phyloP scores from a whole-genome alignment of 2,329 filamentous ascomycete species.

The Phyllosticta ampelicida region DNA sequence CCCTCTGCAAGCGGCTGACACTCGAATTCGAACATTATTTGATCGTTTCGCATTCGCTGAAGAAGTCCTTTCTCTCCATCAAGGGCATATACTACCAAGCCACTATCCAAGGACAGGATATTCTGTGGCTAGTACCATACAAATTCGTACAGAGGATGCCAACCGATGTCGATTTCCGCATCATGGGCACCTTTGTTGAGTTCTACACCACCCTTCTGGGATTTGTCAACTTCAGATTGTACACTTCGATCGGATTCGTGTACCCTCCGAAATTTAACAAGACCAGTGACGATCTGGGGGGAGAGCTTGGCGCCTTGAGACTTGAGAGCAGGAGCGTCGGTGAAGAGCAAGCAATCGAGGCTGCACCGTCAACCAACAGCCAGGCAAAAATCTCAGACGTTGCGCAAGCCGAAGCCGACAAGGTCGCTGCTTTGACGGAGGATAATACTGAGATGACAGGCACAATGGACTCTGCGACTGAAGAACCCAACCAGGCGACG shows the following conservation, averaged over 20 bases:
- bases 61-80: slow-evolving; percentile 95
- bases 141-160: slow-evolving; percentile 93
- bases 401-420: slow-evolving; percentile 40
- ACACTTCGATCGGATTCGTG: slow-evolving; percentile 80
- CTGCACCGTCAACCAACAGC: slow-evolving; percentile 15
- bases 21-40: slow-evolving; percentile 98
- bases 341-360: slow-evolving; percentile 17
- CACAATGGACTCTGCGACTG: slow-evolving; percentile 24
- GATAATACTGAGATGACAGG: slow-evolving; percentile 24
- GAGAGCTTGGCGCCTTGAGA: slow-evolving; percentile 82
- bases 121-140: slow-evolving; percentile 95
- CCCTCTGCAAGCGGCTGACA: slow-evolving; percentile 82
- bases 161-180: slow-evolving; percentile 92
- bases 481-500: slow-evolving; percentile 19
- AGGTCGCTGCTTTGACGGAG: slow-evolving; percentile 24
- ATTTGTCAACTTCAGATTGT: slow-evolving; percentile 92
- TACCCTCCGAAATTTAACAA: slow-evolving; percentile 93
- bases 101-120: slow-evolving; percentile 91
- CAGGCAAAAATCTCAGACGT: slow-evolving; percentile 26
- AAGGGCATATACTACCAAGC: slow-evolving; percentile 99
- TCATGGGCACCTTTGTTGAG: slow-evolving; percentile 98
- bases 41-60: slow-evolving; percentile 79
- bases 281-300: slow-evolving; percentile 76
- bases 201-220: slow-evolving; percentile 96
- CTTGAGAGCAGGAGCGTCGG: slow-evolving; percentile 62